Percentiles rank a stretch among this genome's conserved stretches.
Conservation (phyloP, 1,139 yeast genomes). For the Pichiaceae sp. region DNA sequence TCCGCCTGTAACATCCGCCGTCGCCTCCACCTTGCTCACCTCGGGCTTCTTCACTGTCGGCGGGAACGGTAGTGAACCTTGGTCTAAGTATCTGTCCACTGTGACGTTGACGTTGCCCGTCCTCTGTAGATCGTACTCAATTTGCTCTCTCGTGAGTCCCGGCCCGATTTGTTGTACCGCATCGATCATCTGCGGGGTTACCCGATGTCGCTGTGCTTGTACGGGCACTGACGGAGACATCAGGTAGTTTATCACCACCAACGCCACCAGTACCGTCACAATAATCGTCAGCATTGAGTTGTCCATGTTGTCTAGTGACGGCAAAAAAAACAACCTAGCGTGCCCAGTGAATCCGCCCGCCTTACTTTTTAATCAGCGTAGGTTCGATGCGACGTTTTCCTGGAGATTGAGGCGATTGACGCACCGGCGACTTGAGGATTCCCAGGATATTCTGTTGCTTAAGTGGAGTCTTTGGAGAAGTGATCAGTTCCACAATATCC, state of each 20-base stretch:
- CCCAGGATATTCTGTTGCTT: too few species aligned
- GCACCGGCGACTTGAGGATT: too few species aligned
- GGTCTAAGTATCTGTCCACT: slow-evolving; percentile 58
- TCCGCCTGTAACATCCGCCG: slow-evolving; percentile 13
- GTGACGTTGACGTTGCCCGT: slow-evolving; percentile 80
- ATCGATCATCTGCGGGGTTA: slow-evolving; percentile 70
- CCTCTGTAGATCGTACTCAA: slow-evolving; percentile 45
- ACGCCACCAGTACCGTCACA: slow-evolving; percentile 40
- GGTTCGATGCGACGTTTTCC: too few species aligned
- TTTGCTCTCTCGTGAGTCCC: slow-evolving; percentile 58
- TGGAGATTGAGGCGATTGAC: too few species aligned
- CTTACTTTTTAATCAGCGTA: too few species aligned
- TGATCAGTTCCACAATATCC: too few species aligned
- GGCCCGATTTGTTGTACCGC: slow-evolving; percentile 84
- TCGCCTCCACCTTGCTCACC: slow-evolving; percentile 3
- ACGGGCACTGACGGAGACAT: slow-evolving; percentile 18
- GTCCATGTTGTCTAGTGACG: slow-evolving; percentile 38
- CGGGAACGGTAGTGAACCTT: slow-evolving; percentile 60
- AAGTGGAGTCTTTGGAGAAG: too few species aligned
- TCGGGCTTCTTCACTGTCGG: slow-evolving; percentile 25
- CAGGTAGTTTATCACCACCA: slow-evolving; percentile 54
- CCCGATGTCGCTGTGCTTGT: slow-evolving; percentile 25
- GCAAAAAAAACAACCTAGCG: slow-evolving; percentile 1
- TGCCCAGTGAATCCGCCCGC: too few species aligned
- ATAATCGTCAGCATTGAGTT: slow-evolving; percentile 44